Percentiles rank a stretch among this genome's conserved stretches.
These are phyloP conservation scores for Oleoguttula mirabilis DNA, from an alignment of 495 filamentous ascomycete genomes.

Conservation along the genomic window DNA sequence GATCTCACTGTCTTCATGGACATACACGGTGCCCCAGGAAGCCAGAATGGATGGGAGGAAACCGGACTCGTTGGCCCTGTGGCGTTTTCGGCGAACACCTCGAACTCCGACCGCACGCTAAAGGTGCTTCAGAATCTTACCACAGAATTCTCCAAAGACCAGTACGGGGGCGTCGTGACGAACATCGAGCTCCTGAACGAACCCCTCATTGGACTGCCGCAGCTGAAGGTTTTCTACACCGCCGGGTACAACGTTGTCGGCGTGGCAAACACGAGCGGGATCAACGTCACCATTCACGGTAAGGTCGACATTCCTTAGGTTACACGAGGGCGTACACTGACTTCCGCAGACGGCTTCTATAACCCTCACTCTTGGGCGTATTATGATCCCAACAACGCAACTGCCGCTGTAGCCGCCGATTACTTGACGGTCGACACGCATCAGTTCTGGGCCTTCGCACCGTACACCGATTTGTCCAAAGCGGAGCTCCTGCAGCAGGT, in stretches of 20 bases:
- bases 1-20: conserved; percentile 38
- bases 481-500: conserved; percentile 3
- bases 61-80: conserved; percentile 8
- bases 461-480: not conserved
- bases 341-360: conserved; percentile 6
- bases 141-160: conserved; percentile 1
- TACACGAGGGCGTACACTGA: no score
- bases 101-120: conserved; percentile 10
- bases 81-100: conserved; percentile 1
- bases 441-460: conserved; percentile 14
- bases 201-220: conserved; percentile 1
- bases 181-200: conserved; percentile 11
- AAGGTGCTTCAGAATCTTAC: conserved; percentile 10
- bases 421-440: conserved; percentile 9
- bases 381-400: conserved; percentile 6
- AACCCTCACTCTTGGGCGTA: conserved; percentile 10
- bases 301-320: not conserved
- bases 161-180: conserved; percentile 6
- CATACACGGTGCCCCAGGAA: conserved; percentile 33
- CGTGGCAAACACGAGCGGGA: conserved; percentile 3
- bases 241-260: conserved; percentile 5
- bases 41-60: conserved; percentile 24
- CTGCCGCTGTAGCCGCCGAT: not conserved
- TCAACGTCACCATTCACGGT: conserved; percentile 14
- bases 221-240: conserved; percentile 6